Conservation (phyloP, 108 stramenopile species). For the Pseudonitzschia pungens region DNA sequence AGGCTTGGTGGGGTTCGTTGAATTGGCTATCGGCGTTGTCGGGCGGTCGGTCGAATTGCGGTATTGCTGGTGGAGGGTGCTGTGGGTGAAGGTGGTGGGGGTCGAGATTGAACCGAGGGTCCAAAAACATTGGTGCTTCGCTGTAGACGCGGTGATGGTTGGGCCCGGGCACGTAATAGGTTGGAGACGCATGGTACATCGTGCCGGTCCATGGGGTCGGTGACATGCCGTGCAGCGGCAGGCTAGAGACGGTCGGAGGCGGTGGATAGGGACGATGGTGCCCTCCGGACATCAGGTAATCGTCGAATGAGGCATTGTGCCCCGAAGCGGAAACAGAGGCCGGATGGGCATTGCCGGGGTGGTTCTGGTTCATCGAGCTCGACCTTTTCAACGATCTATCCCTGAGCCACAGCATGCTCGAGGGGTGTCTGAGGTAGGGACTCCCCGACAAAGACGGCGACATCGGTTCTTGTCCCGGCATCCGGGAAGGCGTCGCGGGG, state of each 20-base stretch:
- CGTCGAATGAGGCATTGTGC: background rate
- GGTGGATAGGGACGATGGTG: background rate
- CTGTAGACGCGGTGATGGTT: constrained; percentile 2
- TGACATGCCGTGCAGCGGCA: background rate
- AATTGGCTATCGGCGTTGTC: background rate
- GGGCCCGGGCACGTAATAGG: background rate
- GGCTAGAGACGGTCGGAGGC: background rate
- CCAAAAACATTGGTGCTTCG: background rate
- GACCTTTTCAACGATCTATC: background rate
- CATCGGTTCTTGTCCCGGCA: background rate
- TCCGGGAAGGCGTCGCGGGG: background rate
- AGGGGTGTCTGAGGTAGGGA: background rate
- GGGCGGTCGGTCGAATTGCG: background rate
- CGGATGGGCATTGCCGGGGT: background rate
- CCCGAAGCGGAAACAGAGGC: background rate
- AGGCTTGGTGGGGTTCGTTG: background rate
- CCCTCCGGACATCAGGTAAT: background rate
- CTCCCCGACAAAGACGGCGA: background rate
- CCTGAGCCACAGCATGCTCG: background rate
- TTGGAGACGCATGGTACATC: background rate
- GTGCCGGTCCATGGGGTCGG: background rate
- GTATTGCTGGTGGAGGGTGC: background rate
- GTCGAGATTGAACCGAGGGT: background rate
- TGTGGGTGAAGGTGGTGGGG: constrained; percentile 5
- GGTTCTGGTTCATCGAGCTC: background rate